Percentiles rank a stretch among this genome's conserved stretches.
Conservation (phyloP, 176 grass and related monocot genomes). For the Carex myosuroides region DNA sequence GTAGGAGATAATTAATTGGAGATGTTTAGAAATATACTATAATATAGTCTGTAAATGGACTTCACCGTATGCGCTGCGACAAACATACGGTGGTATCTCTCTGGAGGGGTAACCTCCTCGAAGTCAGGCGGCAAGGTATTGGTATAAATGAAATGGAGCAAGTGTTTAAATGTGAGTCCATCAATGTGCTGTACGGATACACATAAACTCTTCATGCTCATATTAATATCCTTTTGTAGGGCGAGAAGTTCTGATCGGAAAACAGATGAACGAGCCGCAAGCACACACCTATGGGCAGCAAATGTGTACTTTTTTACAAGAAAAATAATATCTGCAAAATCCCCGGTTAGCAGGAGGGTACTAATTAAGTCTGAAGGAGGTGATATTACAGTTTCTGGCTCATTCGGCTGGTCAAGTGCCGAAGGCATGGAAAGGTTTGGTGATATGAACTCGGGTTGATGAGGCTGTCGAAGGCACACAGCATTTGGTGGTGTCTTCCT, state of each 20-base stretch:
- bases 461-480: background rate
- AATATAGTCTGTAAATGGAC: too few species aligned
- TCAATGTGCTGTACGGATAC: background rate
- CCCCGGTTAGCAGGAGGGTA: background rate
- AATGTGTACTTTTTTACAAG: background rate
- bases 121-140: background rate
- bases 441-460: background rate
- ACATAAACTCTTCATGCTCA: background rate
- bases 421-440: background rate
- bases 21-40: too few species aligned
- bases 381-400: background rate
- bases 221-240: background rate
- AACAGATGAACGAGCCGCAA: background rate
- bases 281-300: background rate
- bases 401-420: background rate
- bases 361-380: background rate
- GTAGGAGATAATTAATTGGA: too few species aligned
- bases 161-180: background rate
- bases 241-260: background rate
- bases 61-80: background rate
- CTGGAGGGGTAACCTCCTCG: background rate
- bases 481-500: background rate
- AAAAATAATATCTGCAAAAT: constrained; percentile 3
- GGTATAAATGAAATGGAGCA: constrained; percentile 2
- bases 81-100: background rate